Evolutionary conservation across 1,284 basidiomycete genomes (phyloP), one percentile per base, ranked within the genome.

Genomic region (Cryptococcus sp.): DNA sequence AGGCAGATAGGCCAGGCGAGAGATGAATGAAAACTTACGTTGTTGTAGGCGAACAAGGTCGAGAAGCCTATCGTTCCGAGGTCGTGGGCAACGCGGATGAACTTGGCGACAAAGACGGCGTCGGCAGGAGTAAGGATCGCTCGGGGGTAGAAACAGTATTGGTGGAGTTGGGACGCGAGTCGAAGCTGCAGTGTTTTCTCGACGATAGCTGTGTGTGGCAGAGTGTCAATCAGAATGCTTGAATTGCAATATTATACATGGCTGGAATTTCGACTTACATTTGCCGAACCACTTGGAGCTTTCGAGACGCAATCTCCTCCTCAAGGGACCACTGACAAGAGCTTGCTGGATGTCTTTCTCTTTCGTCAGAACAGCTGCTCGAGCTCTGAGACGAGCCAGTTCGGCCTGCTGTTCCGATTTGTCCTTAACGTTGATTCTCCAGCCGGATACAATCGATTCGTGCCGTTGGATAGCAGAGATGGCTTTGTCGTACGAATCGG

Each of bases 91-190:
- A 88, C 83, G 67, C 90, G 89, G 72, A 99, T 88, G 71, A 99
- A 90, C 66, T 91, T 89, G 8, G 91, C 89, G 59, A 93, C 92
- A 66, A 89, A 99, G 55, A 95, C 88, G 11, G 96, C 96, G 76
- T 99, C 96, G 84, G 93, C 91, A 0, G 94, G 93, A 0, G 94
- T 95, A 16, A 98, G 81, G 41, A 96, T 82, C 59, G 90, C 91
- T 30, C 96, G 87, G 3, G 96, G 95, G 70, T 91, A 88, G 63
- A 99, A 85, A 76, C 96, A 99, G 71, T 94, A 86, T 72, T 97
- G 92, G 56, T 77, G 73, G 3, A 79, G 57, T 42, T 75, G 67
- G 8, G 58, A 25, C 20, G 60, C 60, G 3, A 70, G 53, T 15
- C 52, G 22, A 39, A 58, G 38, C 46, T 65, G 61, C 15, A 58